Conservation (phyloP, 495 filamentous ascomycete species). For the Aspergillus taichungensis region DNA sequence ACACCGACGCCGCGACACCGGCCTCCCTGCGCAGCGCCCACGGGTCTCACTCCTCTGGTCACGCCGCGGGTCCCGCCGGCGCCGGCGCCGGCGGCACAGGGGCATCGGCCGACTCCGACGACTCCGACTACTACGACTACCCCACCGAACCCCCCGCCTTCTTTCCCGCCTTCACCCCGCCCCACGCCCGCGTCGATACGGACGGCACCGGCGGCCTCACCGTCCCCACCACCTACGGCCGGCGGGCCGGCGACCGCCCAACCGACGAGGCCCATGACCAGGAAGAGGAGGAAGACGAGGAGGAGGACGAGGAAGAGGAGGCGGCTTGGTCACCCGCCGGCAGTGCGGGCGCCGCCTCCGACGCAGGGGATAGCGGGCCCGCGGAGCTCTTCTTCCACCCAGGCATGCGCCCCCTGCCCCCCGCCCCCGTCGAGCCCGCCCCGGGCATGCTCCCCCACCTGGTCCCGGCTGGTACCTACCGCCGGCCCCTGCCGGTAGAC, state of each 20-base stretch:
- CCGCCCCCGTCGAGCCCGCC: conserved; percentile 53
- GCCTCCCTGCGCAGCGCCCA: conserved; percentile 28
- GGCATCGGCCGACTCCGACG: conserved; percentile 5
- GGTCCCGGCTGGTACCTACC: conserved; percentile 50
- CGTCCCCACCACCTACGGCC: conserved; percentile 53
- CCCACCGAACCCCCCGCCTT: conserved; percentile 38
- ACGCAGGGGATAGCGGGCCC: conserved; percentile 49
- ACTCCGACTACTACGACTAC: conserved; percentile 36
- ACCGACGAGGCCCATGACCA: too few relatives aligned
- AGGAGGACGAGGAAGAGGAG: conserved; percentile 76
- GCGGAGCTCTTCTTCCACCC: conserved; percentile 94
- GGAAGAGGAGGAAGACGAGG: conserved; percentile 23
- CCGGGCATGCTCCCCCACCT: conserved; percentile 37
- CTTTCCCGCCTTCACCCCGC: conserved; percentile 51
- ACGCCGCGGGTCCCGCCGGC: too few relatives aligned
- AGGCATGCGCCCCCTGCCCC: conserved; percentile 70
- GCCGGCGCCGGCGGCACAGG: too few relatives aligned
- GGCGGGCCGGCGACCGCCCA: conserved; percentile 61
- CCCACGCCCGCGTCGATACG: conserved; percentile 60
- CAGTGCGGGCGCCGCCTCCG: conserved; percentile 40
- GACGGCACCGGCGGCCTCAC: conserved; percentile 79
- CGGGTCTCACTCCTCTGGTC: conserved; percentile 9
- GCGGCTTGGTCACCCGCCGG: conserved; percentile 39
- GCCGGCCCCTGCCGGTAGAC: conserved; percentile 21
- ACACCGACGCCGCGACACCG: conserved; percentile 18